A percentile compares a stretch with the other conserved stretches of the same genome.
Evolutionary conservation across 2,329 filamentous ascomycete species (phyloP).

Genomic region (Penicillium griseofulvum): DNA sequence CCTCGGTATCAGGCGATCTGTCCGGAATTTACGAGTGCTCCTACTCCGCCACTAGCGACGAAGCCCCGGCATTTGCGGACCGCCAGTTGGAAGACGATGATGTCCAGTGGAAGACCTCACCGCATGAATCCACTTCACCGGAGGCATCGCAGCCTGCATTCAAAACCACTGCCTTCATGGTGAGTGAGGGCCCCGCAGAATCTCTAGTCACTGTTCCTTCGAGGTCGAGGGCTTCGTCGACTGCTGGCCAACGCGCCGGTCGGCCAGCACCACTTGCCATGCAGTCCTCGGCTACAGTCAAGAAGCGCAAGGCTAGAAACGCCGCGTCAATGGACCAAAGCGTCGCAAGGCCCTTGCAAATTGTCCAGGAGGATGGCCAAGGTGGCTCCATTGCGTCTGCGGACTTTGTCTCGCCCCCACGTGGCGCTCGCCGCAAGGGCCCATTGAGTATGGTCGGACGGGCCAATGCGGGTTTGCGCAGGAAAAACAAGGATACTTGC

Average conservation of each 20-base stretch:
- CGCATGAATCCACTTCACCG: conserved; percentile 25
- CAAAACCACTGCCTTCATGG: conserved; percentile 36
- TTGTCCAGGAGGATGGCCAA: conserved; percentile 45
- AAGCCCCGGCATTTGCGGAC: conserved; percentile 30
- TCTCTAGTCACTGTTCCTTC: conserved; percentile 27
- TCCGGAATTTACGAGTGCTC: conserved; percentile 34
- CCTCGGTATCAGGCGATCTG: conserved; percentile 38
- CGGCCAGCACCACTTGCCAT: conserved; percentile 33
- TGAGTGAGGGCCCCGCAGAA: conserved; percentile 34
- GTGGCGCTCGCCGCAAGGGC: conserved; percentile 45
- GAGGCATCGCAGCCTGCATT: conserved; percentile 25
- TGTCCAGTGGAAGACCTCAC: conserved; percentile 29
- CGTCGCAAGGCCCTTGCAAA: conserved; percentile 37
- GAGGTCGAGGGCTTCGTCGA: conserved; percentile 23
- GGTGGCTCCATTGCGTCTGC: conserved; percentile 43
- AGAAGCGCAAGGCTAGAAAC: conserved; percentile 38
- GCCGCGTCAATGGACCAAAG: conserved; percentile 29
- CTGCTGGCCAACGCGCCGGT: conserved; percentile 23
- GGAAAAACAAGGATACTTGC: conserved; percentile 47
- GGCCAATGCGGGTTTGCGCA: conserved; percentile 42
- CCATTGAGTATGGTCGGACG: conserved; percentile 40
- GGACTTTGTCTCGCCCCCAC: conserved; percentile 42
- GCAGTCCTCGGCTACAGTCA: conserved; percentile 31
- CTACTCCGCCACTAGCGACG: conserved; percentile 34
- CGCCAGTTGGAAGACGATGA: conserved; percentile 32